Percentiles rank a stretch among this genome's conserved stretches.
Evolutionary conservation across 441 rosid genomes (phyloP).

Genomic region (Pelargonium myrrhifolium): DNA sequence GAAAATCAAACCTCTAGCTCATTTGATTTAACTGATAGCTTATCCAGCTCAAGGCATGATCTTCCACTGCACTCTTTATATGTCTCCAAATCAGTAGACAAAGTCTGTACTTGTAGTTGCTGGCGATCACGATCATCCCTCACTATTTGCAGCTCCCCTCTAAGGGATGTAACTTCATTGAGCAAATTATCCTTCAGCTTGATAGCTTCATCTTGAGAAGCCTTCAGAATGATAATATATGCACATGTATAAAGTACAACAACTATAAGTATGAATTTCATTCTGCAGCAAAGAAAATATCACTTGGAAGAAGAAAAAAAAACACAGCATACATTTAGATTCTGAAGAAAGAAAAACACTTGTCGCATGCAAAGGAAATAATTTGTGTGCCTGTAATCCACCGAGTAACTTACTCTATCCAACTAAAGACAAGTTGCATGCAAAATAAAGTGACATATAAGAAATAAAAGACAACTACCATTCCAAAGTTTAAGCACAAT

Average conservation of each 20-base stretch:
- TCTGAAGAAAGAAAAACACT: too few species aligned
- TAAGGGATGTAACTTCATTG: constrained; percentile 42
- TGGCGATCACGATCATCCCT: constrained; percentile 44
- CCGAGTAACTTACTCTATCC: too few species aligned
- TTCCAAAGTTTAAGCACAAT: too few species aligned
- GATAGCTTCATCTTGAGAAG: constrained; percentile 40
- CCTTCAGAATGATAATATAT: constrained; percentile 16
- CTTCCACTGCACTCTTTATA: constrained; percentile 33
- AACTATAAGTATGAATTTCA: too few species aligned
- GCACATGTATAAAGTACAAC: not conserved
- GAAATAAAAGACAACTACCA: too few species aligned
- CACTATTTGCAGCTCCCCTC: constrained; percentile 39
- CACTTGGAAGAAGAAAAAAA: not conserved
- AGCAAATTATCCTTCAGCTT: constrained; percentile 43
- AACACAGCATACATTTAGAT: not conserved
- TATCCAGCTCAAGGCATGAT: constrained; percentile 23
- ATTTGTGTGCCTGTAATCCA: too few species aligned
- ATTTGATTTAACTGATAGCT: constrained; percentile 32
- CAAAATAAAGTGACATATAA: too few species aligned
- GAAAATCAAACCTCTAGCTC: constrained; percentile 40
- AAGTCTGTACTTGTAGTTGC: constrained; percentile 27
- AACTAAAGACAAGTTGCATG: too few species aligned
- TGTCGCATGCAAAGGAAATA: too few species aligned
- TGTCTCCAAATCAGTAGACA: constrained; percentile 36
- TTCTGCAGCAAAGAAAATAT: too few species aligned